phyloP scores from a whole-genome alignment of 257 asterid species.

The Handroanthus guayacan region DNA sequence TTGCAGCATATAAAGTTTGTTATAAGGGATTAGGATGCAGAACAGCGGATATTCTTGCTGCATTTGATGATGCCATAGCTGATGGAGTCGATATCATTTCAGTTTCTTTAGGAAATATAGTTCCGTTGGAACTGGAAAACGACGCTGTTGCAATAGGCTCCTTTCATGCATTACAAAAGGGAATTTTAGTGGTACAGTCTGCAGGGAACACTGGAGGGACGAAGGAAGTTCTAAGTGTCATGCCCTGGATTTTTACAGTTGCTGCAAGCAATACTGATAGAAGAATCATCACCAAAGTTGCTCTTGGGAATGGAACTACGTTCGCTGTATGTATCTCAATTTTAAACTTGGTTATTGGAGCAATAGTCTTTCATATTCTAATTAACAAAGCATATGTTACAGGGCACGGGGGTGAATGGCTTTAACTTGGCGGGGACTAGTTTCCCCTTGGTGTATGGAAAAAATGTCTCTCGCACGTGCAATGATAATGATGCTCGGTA shows the following conservation, averaged over 20 bases:
- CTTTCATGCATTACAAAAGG: constrained; percentile 32
- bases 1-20: constrained; percentile 49
- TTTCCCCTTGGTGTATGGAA: constrained; percentile 35
- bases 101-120: constrained; percentile 36
- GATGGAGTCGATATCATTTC: constrained; percentile 56
- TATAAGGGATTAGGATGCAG: rapidly evolving
- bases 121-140: not conserved
- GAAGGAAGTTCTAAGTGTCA: not conserved
- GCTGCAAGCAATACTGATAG: constrained; percentile 44
- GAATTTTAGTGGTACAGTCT: constrained; percentile 24
- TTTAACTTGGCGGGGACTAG: constrained; percentile 25
- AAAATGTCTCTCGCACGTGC: constrained; percentile 19
- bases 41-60: constrained; percentile 34
- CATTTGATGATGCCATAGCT: constrained; percentile 60
- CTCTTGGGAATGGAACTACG: constrained; percentile 37
- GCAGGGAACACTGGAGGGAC: constrained; percentile 27
- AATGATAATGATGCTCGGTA: not conserved
- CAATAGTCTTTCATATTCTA: not conserved
- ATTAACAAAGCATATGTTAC: not conserved
- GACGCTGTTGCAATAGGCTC: constrained; percentile 43
- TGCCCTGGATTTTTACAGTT: constrained; percentile 42
- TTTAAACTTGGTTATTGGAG: too few species aligned
- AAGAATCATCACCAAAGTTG: constrained; percentile 33
- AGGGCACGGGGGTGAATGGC: constrained; percentile 47
- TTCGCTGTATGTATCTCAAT: constrained; percentile 16